A percentile compares a stretch with the other conserved stretches of the same genome.
These are phyloP conservation scores for Rhodosporidiobolus odoratus DNA, from an alignment of 768 basidiomycete species.

Conservation along the genomic window DNA sequence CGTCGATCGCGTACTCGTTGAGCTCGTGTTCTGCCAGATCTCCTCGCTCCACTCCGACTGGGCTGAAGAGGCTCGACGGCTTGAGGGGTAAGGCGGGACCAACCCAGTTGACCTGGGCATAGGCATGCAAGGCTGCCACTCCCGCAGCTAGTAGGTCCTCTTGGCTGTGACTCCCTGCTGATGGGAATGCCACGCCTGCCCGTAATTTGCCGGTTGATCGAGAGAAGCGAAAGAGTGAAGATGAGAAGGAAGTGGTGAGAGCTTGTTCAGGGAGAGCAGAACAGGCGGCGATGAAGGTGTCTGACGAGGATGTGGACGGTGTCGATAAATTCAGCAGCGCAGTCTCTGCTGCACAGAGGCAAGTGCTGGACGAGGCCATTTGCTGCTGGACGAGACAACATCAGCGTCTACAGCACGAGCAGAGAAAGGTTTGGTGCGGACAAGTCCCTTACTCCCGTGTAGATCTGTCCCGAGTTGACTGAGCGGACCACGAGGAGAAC, in stretches of 20 bases:
- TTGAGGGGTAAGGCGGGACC: constrained; percentile 73
- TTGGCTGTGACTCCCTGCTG: background rate
- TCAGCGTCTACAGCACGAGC: no score
- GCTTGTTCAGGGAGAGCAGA: constrained; percentile 7
- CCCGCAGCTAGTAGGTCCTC: constrained; percentile 56
- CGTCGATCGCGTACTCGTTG: constrained; percentile 62
- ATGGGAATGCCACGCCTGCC: background rate
- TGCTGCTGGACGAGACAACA: background rate
- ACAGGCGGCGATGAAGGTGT: constrained; percentile 7
- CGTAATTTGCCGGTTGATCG: background rate
- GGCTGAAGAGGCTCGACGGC: constrained; percentile 45
- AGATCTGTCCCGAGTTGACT: no score
- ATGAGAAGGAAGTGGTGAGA: constrained; percentile 9
- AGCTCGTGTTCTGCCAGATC: constrained; percentile 46
- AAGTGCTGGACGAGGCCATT: background rate
- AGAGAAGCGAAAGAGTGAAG: constrained; percentile 2
- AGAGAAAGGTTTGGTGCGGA: no score
- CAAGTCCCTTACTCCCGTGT: no score
- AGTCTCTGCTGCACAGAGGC: constrained; percentile 5
- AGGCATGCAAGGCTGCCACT: constrained; percentile 77
- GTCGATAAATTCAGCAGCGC: constrained; percentile 18
- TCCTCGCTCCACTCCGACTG: constrained; percentile 33
- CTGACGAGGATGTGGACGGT: background rate
- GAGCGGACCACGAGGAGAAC: no score
- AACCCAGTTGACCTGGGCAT: constrained; percentile 92